Base-by-base conservation (phyloP, 2,329 filamentous ascomycete genomes). In the Emydomyces testavorans region DNA sequence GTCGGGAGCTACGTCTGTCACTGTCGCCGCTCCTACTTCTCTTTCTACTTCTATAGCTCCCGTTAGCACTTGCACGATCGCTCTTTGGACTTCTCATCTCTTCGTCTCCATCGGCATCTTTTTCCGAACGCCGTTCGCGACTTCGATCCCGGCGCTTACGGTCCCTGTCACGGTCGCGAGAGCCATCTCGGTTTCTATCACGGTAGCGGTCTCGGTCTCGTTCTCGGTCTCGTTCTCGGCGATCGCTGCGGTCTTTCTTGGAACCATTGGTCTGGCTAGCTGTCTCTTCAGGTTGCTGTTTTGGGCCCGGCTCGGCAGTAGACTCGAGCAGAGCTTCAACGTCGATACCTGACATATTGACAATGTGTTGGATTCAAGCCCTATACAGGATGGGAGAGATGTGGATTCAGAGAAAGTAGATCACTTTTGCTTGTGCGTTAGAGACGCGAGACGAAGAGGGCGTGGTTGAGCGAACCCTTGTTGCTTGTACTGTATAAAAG, bases 281-380 rank as follows among this genome's bases (percentile, higher is more conserved):
- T 15, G 63, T 56, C 39, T 62, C 59, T 21, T 48, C 39, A 10
- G 26, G 16, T 21, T 42, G 37, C 6, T 48, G 46, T 11, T 41
- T 48, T 23, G 37, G 57, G 38, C 58, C 54, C 39, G 74, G 73
- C 63, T 80, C 81, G 45, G 85, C 85, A 53, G 85, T 86, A 44
- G 84, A 85, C 68, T 94, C 88, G 57, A 95, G 80, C 55, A 95
- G 77, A 56, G 87, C 86, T 74, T 95, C 89, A 59, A 95, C 86
- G 63, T 94, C 87, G 57, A 82, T 71, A 65, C 75, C 75, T 63
- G 80, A 80, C 80, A 83, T 83, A 57, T 57, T 71, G 67, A 59
- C 45, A 43, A 54, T 52, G 54, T 53, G 56, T 51, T 53, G 52
- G 53, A 52, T 52, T 52, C 53, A 39, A 56, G 58, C 56, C 57